Conservation (phyloP, 192 early-diverging fungal species). For the Backusella luteola region DNA sequence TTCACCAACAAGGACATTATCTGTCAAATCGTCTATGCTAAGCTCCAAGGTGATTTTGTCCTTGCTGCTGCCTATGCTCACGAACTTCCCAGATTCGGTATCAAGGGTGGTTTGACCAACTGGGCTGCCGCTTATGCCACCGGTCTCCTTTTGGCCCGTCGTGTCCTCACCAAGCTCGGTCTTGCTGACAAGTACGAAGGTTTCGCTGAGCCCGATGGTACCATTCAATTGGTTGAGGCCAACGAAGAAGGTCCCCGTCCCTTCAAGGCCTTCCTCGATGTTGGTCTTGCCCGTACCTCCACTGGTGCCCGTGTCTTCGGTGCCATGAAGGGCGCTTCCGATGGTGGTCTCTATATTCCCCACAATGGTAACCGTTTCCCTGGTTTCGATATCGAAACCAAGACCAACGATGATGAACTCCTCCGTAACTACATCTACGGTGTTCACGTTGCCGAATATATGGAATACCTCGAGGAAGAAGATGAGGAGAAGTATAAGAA, state of each 20-base stretch:
- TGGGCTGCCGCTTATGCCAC: constrained; percentile 99
- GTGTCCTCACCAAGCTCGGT: constrained; percentile 91
- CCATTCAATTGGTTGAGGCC: constrained; percentile 82
- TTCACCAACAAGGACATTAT: constrained; percentile 98
- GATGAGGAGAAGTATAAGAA: constrained; percentile 97
- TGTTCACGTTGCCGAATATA: constrained; percentile 97
- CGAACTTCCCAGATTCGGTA: constrained; percentile 93
- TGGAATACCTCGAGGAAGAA: constrained; percentile 97
- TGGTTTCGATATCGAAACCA: constrained; percentile 85
- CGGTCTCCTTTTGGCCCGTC: constrained; percentile 94
- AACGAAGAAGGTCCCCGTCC: constrained; percentile 91
- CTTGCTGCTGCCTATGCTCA: constrained; percentile 94
- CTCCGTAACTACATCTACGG: constrained; percentile 98
- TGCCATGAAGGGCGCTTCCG: too few relatives aligned
- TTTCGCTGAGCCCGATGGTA: constrained; percentile 87
- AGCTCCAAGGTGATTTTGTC: constrained; percentile 96
- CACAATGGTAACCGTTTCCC: constrained; percentile 97
- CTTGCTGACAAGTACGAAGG: constrained; percentile 97
- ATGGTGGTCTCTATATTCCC: constrained; percentile 97
- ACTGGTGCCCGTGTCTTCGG: too few relatives aligned
- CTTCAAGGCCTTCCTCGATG: constrained; percentile 85
- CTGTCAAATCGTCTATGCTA: constrained; percentile 96
- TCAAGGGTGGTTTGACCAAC: constrained; percentile 99
- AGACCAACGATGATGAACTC: constrained; percentile 89
- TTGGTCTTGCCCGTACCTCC: too few relatives aligned